Conservation (phyloP, 441 rosid genomes). For the Brassica hybrid region DNA sequence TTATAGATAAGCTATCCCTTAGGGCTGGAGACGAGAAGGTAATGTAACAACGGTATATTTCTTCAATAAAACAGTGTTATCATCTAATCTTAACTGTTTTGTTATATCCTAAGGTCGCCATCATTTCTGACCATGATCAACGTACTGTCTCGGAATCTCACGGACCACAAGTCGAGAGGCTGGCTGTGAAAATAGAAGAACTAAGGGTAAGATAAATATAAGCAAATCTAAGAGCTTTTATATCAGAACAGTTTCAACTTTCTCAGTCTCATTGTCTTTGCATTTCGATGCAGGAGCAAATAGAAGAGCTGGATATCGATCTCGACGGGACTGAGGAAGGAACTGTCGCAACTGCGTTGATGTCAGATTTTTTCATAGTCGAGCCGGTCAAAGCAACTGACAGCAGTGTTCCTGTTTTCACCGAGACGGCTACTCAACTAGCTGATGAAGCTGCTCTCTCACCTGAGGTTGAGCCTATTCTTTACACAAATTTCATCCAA, state of each 20-base stretch:
- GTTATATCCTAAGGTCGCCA: slow-evolving; percentile 41
- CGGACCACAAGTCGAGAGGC: slow-evolving; percentile 77
- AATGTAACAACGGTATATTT: slow-evolving; percentile 15
- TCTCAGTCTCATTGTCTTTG: slow-evolving; percentile 30
- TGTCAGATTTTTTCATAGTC: neutral
- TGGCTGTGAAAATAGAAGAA: slow-evolving; percentile 82
- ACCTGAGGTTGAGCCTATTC: neutral
- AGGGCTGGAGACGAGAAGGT: slow-evolving; percentile 99
- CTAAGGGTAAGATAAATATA: slow-evolving; percentile 60
- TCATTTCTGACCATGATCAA: slow-evolving; percentile 94
- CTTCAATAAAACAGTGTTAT: neutral
- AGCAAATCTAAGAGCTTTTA: neutral
- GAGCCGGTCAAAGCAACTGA: neutral
- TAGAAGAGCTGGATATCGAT: slow-evolving; percentile 76
- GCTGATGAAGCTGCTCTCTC: neutral
- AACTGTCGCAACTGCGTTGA: slow-evolving; percentile 13
- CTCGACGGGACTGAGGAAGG: slow-evolving; percentile 89
- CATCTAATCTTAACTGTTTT: neutral
- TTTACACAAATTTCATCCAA: neutral
- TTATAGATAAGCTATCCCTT: slow-evolving; percentile 88
- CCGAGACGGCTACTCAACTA: neutral
- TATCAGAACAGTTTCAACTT: neutral
- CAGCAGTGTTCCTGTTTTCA: neutral
- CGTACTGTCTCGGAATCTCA: slow-evolving; percentile 91
- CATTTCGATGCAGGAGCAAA: slow-evolving; percentile 53